These are phyloP conservation scores for Antonospora locustae DNA, from an alignment of 371 early-diverging fungal species.

Conservation along the genomic window DNA sequence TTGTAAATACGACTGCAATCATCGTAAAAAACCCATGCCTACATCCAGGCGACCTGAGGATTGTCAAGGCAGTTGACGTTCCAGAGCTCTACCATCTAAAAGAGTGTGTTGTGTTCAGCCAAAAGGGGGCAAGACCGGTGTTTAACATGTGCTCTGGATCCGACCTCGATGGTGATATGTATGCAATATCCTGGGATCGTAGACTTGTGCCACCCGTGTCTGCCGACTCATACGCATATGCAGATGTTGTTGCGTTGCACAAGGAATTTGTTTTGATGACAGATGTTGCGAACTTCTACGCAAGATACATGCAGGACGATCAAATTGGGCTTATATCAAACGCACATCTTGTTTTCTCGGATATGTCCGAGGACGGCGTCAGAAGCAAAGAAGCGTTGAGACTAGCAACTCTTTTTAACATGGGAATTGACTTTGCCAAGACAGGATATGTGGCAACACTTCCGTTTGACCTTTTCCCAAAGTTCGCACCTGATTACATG, in stretches of 20 bases:
- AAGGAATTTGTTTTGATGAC: constrained; percentile 55
- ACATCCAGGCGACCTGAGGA: constrained; percentile 67
- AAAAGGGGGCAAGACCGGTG: constrained; percentile 61
- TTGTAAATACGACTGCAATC: constrained; percentile 40
- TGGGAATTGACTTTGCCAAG: constrained; percentile 62
- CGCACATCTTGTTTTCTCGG: constrained; percentile 62
- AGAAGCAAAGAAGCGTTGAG: constrained; percentile 56
- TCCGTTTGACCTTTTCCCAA: constrained; percentile 45
- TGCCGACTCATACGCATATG: constrained; percentile 59
- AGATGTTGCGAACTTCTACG: constrained; percentile 61
- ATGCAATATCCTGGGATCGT: constrained; percentile 61
- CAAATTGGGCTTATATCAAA: constrained; percentile 64
- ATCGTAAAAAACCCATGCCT: constrained; percentile 63
- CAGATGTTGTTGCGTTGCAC: constrained; percentile 39
- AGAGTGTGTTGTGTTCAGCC: constrained; percentile 65
- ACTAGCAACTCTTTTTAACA: constrained; percentile 61
- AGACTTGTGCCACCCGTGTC: constrained; percentile 57
- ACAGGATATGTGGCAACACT: constrained; percentile 57
- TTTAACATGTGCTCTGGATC: constrained; percentile 67
- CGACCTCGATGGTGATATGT: constrained; percentile 67
- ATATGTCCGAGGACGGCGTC: constrained; percentile 56
- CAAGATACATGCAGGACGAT: constrained; percentile 61
- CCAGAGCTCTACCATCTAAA: constrained; percentile 57
- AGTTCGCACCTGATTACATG: constrained; percentile 66
- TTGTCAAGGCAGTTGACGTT: constrained; percentile 60